Evolutionary conservation across 2,329 filamentous ascomycete species (phyloP).

Genomic region (Fusarium metavorans): DNA sequence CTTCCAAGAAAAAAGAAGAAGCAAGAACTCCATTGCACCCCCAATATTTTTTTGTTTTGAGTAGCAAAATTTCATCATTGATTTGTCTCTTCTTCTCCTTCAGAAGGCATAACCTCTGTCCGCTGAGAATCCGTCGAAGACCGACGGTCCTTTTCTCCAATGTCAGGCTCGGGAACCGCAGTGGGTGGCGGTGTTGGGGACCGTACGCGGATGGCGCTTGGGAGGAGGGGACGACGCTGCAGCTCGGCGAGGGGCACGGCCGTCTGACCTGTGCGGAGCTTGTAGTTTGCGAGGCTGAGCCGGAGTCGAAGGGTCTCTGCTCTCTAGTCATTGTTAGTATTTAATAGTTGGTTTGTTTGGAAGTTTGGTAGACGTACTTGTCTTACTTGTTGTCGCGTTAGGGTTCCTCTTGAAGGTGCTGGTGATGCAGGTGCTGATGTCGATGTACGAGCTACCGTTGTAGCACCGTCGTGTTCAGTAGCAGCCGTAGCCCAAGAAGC

Average conservation of each 20-base stretch:
- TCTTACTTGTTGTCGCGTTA: constrained; percentile 66
- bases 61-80: not conserved
- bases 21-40: too few species aligned
- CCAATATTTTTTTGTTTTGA: not conserved
- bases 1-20: too few species aligned
- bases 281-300: constrained; percentile 80
- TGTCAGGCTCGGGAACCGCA: not conserved
- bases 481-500: constrained; percentile 62
- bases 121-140: constrained; percentile 33
- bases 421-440: constrained; percentile 14
- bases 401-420: constrained; percentile 22
- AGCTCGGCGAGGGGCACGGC: constrained; percentile 73
- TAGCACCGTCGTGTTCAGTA: constrained; percentile 60
- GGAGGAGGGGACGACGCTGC: constrained; percentile 52
- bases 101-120: constrained; percentile 24
- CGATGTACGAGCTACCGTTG: constrained; percentile 15
- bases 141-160: constrained; percentile 14
- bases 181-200: constrained; percentile 27
- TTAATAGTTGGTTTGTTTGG: not conserved
- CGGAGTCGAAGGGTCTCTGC: constrained; percentile 75
- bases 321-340: constrained; percentile 57
- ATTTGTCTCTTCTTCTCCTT: constrained; percentile 7
- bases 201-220: constrained; percentile 42
- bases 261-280: constrained; percentile 79
- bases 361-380: constrained; percentile 54